Percentiles rank a stretch among this genome's conserved stretches.
Evolutionary conservation across 2,329 filamentous ascomycete genomes (phyloP).

Genomic region (Aspergillus pseudoviridinutans): DNA sequence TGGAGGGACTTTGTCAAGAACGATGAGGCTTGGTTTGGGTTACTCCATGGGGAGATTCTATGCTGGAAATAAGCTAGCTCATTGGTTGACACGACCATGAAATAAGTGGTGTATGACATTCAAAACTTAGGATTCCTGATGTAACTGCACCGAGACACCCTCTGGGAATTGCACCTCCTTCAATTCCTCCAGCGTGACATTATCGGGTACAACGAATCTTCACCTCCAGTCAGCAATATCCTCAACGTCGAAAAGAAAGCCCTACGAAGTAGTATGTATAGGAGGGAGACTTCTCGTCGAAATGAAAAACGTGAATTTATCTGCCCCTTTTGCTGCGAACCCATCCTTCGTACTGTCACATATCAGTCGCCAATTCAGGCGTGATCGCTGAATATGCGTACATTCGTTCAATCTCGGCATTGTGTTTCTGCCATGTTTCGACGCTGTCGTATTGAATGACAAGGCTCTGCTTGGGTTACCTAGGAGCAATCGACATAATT

Average conservation of each 20-base stretch:
- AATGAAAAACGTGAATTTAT: conserved; percentile 10
- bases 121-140: conserved; percentile 3
- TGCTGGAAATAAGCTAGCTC: conserved; percentile 26
- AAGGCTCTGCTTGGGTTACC: conserved; percentile 3
- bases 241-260: neutral
- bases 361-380: neutral
- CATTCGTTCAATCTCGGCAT: conserved; percentile 11
- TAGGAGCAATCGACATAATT: neutral
- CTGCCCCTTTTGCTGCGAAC: conserved; percentile 11
- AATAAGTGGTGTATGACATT: neutral
- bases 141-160: conserved; percentile 9
- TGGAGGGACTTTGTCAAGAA: conserved; percentile 34
- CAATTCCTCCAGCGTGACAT: conserved; percentile 8
- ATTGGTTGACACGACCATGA: neutral
- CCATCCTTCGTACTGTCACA: conserved; percentile 5
- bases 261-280: conserved; percentile 14
- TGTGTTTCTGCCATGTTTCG: conserved; percentile 13
- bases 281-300: conserved; percentile 14
- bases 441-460: conserved; percentile 12
- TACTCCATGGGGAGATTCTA: conserved; percentile 37
- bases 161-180: conserved; percentile 8
- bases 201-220: conserved; percentile 11
- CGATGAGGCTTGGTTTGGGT: conserved; percentile 35
- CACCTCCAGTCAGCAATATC: neutral
- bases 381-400: neutral